A percentile compares a stretch with the other conserved stretches of the same genome.
Evolutionary conservation across 2,329 filamentous ascomycete genomes (phyloP).

Genomic region (Madurella fahalii): DNA sequence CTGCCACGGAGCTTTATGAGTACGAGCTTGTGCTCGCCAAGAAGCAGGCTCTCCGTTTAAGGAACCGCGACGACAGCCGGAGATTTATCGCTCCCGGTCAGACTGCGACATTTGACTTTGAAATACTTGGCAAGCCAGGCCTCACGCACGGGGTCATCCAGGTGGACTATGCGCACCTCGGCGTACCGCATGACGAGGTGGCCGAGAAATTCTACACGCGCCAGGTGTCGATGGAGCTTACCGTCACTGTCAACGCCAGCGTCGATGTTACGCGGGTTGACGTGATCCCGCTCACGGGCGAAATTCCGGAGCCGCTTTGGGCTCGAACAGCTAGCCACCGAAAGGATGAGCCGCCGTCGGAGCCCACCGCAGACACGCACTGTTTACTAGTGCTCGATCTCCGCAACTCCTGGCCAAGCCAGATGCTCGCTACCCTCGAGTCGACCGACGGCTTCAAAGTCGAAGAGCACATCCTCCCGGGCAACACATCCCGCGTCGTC

Average conservation of each 20-base stretch:
- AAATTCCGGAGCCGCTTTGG: slow-evolving; percentile 62
- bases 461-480: slow-evolving; percentile 58
- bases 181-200: slow-evolving; percentile 62
- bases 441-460: slow-evolving; percentile 46
- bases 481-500: slow-evolving; percentile 69
- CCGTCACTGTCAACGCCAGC: slow-evolving; percentile 87
- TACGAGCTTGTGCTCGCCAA: slow-evolving; percentile 74
- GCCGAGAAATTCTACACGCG: slow-evolving; percentile 76
- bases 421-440: slow-evolving; percentile 63
- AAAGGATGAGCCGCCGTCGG: slow-evolving; percentile 30
- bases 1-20: slow-evolving; percentile 77
- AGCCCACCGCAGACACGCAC: slow-evolving; percentile 54
- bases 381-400: slow-evolving; percentile 80
- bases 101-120: slow-evolving; percentile 71
- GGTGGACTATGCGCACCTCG: slow-evolving; percentile 82
- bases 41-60: slow-evolving; percentile 62
- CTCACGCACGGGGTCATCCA: slow-evolving; percentile 75
- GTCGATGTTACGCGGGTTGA: slow-evolving; percentile 79
- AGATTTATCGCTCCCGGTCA: slow-evolving; percentile 63
- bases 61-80: slow-evolving; percentile 47
- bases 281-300: slow-evolving; percentile 66
- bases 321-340: slow-evolving; percentile 35
- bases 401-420: slow-evolving; percentile 84
- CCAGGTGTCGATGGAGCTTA: slow-evolving; percentile 74
- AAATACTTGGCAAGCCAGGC: slow-evolving; percentile 81